Conservation (phyloP, 768 basidiomycete species). For the Lyophyllum atratum region DNA sequence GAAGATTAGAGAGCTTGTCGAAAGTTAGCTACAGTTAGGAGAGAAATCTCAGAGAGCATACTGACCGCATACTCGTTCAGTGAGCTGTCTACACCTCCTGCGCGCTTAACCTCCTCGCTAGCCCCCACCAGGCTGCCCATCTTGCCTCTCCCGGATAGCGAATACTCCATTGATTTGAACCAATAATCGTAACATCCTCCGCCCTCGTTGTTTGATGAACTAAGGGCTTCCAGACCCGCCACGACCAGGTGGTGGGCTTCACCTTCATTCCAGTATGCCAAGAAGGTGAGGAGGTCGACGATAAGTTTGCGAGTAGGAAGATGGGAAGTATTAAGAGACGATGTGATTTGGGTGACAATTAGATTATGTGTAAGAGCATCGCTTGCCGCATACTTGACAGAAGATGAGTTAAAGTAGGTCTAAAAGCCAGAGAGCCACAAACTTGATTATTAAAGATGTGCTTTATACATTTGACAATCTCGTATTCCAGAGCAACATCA, state of each 20-base stretch:
- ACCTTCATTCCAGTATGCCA: slow-evolving; percentile 65
- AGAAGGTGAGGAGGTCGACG: slow-evolving; percentile 76
- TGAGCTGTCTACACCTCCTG: slow-evolving; percentile 63
- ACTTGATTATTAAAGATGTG: slow-evolving; percentile 74
- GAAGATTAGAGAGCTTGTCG: slow-evolving; percentile 65
- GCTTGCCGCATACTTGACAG: slow-evolving; percentile 56
- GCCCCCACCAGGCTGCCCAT: slow-evolving; percentile 97
- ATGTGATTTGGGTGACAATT: slow-evolving; percentile 78
- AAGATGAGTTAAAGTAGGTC: slow-evolving; percentile 9
- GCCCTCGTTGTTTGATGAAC: slow-evolving; percentile 61
- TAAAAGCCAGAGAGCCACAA: slow-evolving; percentile 9
- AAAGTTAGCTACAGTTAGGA: slow-evolving; percentile 6
- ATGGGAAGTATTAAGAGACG: slow-evolving; percentile 80
- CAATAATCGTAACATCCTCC: slow-evolving; percentile 79
- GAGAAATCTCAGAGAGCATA: slow-evolving; percentile 12
- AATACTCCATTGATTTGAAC: slow-evolving; percentile 81
- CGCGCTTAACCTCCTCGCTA: slow-evolving; percentile 82
- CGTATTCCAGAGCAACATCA: slow-evolving; percentile 80
- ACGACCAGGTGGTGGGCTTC: slow-evolving; percentile 69
- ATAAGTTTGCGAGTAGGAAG: slow-evolving; percentile 77
- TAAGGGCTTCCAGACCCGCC: slow-evolving; percentile 73
- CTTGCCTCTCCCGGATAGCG: slow-evolving; percentile 81
- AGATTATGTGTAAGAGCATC: slow-evolving; percentile 75
- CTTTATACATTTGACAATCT: slow-evolving; percentile 85
- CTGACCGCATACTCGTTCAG: slow-evolving; percentile 87